Evolutionary conservation across 208 protist species (phyloP).

Genomic region (Acanthamoeba triangularis): DNA sequence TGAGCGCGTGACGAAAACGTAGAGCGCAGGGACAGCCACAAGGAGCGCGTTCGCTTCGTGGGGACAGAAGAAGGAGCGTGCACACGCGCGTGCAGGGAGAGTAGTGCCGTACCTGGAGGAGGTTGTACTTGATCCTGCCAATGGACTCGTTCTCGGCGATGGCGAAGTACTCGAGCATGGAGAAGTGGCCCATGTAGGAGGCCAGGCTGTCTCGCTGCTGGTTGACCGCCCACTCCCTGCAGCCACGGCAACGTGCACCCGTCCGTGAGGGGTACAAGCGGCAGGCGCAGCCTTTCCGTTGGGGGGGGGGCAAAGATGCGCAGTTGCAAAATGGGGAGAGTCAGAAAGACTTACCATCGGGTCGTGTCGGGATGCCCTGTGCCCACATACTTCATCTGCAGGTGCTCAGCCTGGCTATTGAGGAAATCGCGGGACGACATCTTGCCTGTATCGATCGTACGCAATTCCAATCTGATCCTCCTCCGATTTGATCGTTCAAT

Average conservation of each 20-base stretch:
- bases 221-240: conserved; percentile 88
- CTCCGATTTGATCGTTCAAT: too few species aligned
- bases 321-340: neutral
- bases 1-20: neutral
- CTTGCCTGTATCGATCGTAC: neutral
- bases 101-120: conserved; percentile 77
- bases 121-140: conserved; percentile 86
- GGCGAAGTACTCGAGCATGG: conserved; percentile 86
- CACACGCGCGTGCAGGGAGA: neutral
- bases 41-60: neutral
- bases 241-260: neutral
- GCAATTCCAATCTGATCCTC: neutral
- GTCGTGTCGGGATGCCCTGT: conserved; percentile 91
- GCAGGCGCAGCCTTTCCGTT: neutral
- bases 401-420: conserved; percentile 90
- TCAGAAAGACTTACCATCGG: conserved; percentile 89
- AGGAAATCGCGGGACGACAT: conserved; percentile 79
- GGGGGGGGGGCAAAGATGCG: neutral
- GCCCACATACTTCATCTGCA: conserved; percentile 91
- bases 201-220: conserved; percentile 90
- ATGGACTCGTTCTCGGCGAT: conserved; percentile 91
- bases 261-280: neutral
- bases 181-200: conserved; percentile 90
- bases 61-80: neutral
- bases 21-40: neutral